phyloP scores from a whole-genome alignment of 352 stramenopile genomes.

The Saprolegnia diclina region DNA sequence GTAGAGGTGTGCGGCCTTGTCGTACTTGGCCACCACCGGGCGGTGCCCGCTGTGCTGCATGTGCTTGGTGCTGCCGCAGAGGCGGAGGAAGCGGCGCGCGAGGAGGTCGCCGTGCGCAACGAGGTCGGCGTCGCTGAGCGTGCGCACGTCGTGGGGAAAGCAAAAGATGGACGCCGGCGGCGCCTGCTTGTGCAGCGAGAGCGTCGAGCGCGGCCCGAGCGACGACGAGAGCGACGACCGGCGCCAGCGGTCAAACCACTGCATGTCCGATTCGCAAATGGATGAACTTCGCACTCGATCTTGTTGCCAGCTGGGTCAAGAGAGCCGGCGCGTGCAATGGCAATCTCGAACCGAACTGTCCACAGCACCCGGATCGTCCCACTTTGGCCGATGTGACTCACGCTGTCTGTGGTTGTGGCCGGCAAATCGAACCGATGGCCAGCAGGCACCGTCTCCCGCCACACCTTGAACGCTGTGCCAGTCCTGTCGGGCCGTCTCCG shows the following conservation, averaged over 20 bases:
- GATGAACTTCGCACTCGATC: neutral
- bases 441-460: too few relatives aligned
- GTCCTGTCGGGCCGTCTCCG: too few relatives aligned
- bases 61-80: conserved; percentile 8
- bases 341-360: neutral
- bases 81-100: neutral
- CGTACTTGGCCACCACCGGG: conserved; percentile 21
- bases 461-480: too few relatives aligned
- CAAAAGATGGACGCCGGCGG: neutral
- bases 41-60: neutral
- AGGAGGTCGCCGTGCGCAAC: conserved; percentile 13
- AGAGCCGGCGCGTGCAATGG: neutral
- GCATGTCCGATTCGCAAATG: neutral
- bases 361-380: too few relatives aligned
- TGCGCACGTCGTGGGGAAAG: conserved; percentile 4
- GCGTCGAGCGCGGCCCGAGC: neutral
- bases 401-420: too few relatives aligned
- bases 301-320: neutral
- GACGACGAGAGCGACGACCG: neutral
- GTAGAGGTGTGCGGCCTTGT: conserved; percentile 13
- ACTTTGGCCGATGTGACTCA: too few relatives aligned
- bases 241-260: neutral
- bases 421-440: too few relatives aligned
- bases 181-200: neutral
- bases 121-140: neutral